Percentiles rank a stretch among this genome's conserved stretches.
phyloP scores from a whole-genome alignment of 495 filamentous ascomycete species.

The Hyaloscypha bicolor region DNA sequence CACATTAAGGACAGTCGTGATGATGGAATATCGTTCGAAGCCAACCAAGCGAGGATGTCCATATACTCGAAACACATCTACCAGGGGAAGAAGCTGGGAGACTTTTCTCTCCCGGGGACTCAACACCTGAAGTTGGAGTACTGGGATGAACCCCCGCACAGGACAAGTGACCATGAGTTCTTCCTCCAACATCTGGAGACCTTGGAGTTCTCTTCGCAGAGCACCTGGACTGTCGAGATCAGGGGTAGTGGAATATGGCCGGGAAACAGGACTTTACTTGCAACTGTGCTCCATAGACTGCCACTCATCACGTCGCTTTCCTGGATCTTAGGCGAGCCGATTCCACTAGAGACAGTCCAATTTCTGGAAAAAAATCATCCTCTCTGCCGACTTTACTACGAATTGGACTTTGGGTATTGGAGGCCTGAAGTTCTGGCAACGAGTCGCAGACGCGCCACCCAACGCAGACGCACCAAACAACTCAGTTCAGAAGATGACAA shows the following conservation, averaged over 20 bases:
- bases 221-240: not conserved
- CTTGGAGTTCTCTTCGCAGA: not conserved
- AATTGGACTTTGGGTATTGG: not conserved
- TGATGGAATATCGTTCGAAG: not conserved
- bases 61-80: not conserved
- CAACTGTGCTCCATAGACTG: not conserved
- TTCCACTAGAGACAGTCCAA: not conserved
- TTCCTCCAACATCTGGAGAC: not conserved
- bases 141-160: not conserved
- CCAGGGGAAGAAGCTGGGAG: not conserved
- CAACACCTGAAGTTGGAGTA: not conserved
- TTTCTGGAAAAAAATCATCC: not conserved
- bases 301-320: not conserved
- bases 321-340: not conserved
- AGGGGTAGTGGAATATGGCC: not conserved
- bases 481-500: not conserved
- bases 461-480: not conserved
- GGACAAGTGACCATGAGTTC: not conserved
- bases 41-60: not conserved
- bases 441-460: not conserved
- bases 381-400: not conserved
- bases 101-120: not conserved
- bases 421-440: not conserved
- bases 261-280: not conserved
- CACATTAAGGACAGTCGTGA: not conserved